Base-by-base conservation (phyloP, 73 alveolate species). In the Paramecium biaurelia region DNA sequence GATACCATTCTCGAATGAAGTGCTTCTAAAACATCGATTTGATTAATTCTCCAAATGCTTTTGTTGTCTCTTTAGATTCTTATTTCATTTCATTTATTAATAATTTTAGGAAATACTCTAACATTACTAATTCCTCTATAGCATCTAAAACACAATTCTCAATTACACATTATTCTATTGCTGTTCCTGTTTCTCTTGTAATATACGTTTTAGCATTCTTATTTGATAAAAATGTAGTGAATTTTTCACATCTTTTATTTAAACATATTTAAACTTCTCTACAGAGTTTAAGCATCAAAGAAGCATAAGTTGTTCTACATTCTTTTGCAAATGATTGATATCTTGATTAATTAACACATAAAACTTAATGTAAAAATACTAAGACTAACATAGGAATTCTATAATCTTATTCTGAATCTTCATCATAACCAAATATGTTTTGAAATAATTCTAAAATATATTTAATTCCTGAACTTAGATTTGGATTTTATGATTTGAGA, bases 141-240 rank as follows among this genome's bases (percentile, higher is more conserved):
- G 86, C 86, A 72, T 72, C 86, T 37, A 72, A 34, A 30, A 72
- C 45, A n/a, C 59, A 32, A 38, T 72, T 37, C 45, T 72, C 86
- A 32, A 72, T 15, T 5, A 72, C 86, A 72, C 38, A 34, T 34
- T 72, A 72, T 72, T 32, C 56, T 20, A 72, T 28, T 12, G 86
- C 84, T 30, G 84, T 6, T 26, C 84, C 84, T 12, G 84, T 63
- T n/a, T 63, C 84, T 32, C 26, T 63, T 63, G 45, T 12, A 23
- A 63, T 30, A 9, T 26, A 63, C 12, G 0, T 23, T 63, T 63
- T 63, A 8, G 84, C 43, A 63, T 63, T 32, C 10, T 63, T 63
- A 14, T 11, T 0, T 26, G 84, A 63, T 12, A 63, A 32, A 32
- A 63, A 63, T 63, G 6, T 11, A 23, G 12, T 14, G 20, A 63